Evolutionary conservation across 305 asterid species (phyloP), one percentile per base, ranked within the genome.

Genomic region (Plantago coronopus): DNA sequence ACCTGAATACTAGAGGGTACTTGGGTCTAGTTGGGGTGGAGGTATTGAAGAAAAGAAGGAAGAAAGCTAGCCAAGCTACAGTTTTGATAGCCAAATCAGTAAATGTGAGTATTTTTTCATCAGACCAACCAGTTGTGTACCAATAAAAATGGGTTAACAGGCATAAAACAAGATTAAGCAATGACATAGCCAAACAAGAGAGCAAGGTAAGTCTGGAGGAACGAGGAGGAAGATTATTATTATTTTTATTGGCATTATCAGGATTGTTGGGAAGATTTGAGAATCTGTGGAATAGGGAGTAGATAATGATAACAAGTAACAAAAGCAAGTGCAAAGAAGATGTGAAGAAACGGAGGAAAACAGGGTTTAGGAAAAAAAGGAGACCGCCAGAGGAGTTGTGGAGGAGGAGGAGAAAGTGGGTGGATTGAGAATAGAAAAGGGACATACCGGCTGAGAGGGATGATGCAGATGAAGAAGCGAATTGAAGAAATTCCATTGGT

Each of bases 41-140:
- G 48, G 72, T 70, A 65, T 27, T 15, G 50, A 67, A 63, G 54
- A 91, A 61, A 64, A 69, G 81, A 68, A 77, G 64, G 60, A 75
- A 79, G 14, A 88, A 66, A 54, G 61, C 72, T 15, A 78, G 66
- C 95, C 98, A 88, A 55, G 86, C 59, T 20, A 91, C 23, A 20
- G 85, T 48, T 59, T 80, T 88, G 17, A 65, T 46, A 18, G 73
- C 78, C 68, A 83, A 75, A 79, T 91, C 96, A 19, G 47, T 17
- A 50, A 70, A 63, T 48, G 83, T 74, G 21, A 77, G 45, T 22
- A 81, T 70, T 64, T 88, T 84, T 83, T 86, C 95, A 55, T 91
- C 88, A 21, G 85, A 74, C 89, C 89, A 91, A 54, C 91, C 78
- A 68, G 40, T 74, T 65, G 55, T 67, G 69, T 78, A 72, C 87